phyloP scores from a whole-genome alignment of 768 basidiomycete genomes.

The Dictyophora rubrovolvata region DNA sequence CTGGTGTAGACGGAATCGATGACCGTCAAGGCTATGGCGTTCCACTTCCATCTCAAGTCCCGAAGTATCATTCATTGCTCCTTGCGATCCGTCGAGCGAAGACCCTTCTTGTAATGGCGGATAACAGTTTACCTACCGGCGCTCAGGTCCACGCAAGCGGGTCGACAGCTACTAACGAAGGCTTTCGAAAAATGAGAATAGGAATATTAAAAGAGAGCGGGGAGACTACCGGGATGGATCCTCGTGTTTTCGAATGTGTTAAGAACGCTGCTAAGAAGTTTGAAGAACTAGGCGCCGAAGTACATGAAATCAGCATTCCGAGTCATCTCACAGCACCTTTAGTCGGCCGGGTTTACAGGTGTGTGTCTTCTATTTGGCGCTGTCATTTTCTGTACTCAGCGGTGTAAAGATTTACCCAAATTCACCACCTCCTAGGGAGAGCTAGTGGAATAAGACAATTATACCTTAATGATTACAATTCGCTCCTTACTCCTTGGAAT shows the following conservation, averaged over 20 bases:
- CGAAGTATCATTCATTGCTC: constrained; percentile 22
- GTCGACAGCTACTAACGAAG: constrained; percentile 10
- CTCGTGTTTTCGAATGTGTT: constrained; percentile 26
- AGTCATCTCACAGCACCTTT: constrained; percentile 21
- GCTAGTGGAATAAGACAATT: constrained; percentile 21
- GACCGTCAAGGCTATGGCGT: constrained; percentile 28
- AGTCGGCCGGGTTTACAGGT: constrained; percentile 6
- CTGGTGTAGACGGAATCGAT: constrained; percentile 35
- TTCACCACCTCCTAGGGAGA: constrained; percentile 13
- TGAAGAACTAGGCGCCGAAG: constrained; percentile 27
- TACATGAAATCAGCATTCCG: constrained; percentile 32
- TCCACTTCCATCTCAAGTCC: constrained; percentile 24
- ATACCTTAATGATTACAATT: constrained; percentile 23
- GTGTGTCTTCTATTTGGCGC: background rate
- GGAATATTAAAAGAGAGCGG: constrained; percentile 33
- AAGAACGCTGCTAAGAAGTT: constrained; percentile 25
- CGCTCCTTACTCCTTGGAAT: constrained; percentile 26
- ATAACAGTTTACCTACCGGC: background rate
- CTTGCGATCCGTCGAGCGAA: constrained; percentile 13
- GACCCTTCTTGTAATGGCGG: background rate
- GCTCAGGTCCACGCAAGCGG: background rate
- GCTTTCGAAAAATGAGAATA: constrained; percentile 27
- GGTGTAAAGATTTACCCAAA: constrained; percentile 12
- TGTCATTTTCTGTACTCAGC: background rate
- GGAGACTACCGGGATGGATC: constrained; percentile 23